Base-by-base conservation (phyloP, 176 grass and related monocot genomes). In the Carex myosuroides region DNA sequence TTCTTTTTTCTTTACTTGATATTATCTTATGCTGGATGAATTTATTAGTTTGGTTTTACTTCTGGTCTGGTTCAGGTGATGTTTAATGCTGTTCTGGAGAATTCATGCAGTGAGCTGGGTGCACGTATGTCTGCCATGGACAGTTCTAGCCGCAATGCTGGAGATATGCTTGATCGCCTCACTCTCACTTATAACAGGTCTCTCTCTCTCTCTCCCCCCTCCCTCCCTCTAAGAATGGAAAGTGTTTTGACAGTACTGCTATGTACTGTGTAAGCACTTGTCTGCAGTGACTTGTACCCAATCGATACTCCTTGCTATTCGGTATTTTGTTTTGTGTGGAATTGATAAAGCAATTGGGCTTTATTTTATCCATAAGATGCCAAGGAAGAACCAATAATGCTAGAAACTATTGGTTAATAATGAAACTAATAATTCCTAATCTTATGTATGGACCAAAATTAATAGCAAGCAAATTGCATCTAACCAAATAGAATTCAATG, bases 51-150 rank as follows among this genome's bases (percentile, higher is more conserved):
- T 80, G 8, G 56, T 77, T 83, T 41, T 16, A 83, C 55, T 86
- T 53, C 16, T 22, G 73, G 26, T 53, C 21, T 80, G 66, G 84
- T 89, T 32, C 81, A 97, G 92, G 86, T 93, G 73, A 58, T 98
- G 70, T 98, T 90, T 82, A 98, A 93, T 72, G 91, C 92, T 86
- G 79, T 83, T 57, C 86, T 98, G 90, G 95, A 98, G 88, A 98
- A 98, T 83, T 89, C 82, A 42, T 95, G 92, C 84, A 98, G 92
- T 93, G 92, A 98, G 84, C 86, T 98, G 55, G 91, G 95, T 80
- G 92, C 92, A 26, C 89, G 95, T 22, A 98, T 98, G 92, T 98
- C 92, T 81, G 91, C 92, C 58, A 98, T 98, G 95, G 95, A 98
- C 86, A 98, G 86, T 83, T 94, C 95, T 42, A 98, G 92, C 83